Evolutionary conservation across 2,329 filamentous ascomycete genomes (phyloP), one percentile per base, ranked within the genome.

Genomic region (Sporothrix dimorphospora): DNA sequence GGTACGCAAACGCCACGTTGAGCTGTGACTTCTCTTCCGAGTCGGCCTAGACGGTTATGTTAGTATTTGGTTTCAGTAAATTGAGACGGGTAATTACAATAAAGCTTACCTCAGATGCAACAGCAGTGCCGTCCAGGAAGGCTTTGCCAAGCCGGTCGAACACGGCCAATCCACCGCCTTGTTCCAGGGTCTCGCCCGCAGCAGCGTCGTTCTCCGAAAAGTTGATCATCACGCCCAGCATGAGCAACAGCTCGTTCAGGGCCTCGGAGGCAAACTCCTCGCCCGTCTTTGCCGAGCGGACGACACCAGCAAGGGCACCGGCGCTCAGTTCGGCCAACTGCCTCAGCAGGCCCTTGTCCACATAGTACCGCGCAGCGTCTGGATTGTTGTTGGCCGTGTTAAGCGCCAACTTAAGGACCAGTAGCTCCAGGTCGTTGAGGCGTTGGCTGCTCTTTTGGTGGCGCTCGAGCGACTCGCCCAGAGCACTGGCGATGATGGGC

Each of bases 351-450:
- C 84, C 83, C 68, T 85, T 85, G n/a, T 88, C 84, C 40, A 91
- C 87, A 77, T 97, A 94, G 3, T 88, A 83, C 40, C 88, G 86
- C 53, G 92, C 94, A 14, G 93, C 89, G 16, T 85, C 83, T 0
- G 87, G 82, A 74, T 92, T 92, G 76, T 94, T 93, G 82, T 97
- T 97, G 9, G 94, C 96, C 67, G 94, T 86, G 77, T 97, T 97
- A 74, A 97, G 87, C 47, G 93, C 90, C 4, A 98, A 85, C 72
- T 92, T 89, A 63, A 95, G 83, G 38, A 89, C 81, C 21, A 89
- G 80, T 42, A 79, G 82, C 65, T 83, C 82, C 8, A 85, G 76
- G 5, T 81, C 80, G 42, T 81, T 83, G 1, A 76, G 66, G 16
- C 51, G 71, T 5, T 40, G 70, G 11, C 81, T 78, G n/a, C 75